Percentiles rank a stretch among this genome's conserved stretches.
These are phyloP conservation scores for Diaporthe citri DNA, from an alignment of 2,329 filamentous ascomycete species.

Conservation along the genomic window DNA sequence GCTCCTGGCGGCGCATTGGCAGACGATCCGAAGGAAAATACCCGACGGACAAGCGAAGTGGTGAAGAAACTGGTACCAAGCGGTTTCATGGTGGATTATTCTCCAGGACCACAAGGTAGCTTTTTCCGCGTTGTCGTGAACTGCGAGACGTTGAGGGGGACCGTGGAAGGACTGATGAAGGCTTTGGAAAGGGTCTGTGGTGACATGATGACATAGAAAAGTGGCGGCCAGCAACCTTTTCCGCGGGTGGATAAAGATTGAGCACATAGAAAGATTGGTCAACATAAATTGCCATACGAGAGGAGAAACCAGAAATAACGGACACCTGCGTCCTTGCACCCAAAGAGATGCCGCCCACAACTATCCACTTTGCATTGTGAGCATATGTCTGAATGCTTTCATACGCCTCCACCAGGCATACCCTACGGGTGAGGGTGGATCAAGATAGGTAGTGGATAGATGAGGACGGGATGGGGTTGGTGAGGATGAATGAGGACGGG, in stretches of 20 bases:
- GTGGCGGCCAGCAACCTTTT: neutral
- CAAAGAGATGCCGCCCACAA: too few relatives aligned
- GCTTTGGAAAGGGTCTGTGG: slow-evolving; percentile 41
- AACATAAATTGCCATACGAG: neutral
- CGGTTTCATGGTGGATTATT: slow-evolving; percentile 72
- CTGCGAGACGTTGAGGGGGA: slow-evolving; percentile 63
- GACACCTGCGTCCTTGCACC: too few relatives aligned
- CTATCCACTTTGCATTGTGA: too few relatives aligned
- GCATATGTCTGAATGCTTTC: too few relatives aligned
- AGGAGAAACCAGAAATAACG: neutral
- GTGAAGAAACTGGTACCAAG: slow-evolving; percentile 60
- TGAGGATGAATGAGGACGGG: neutral
- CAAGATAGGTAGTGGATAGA: neutral
- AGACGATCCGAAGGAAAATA: slow-evolving; percentile 58
- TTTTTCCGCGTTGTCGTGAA: slow-evolving; percentile 72
- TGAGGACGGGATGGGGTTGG: too few relatives aligned
- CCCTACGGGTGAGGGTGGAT: neutral
- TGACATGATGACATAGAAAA: neutral
- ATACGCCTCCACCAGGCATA: neutral
- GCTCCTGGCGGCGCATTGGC: slow-evolving; percentile 67
- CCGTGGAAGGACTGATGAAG: slow-evolving; percentile 65
- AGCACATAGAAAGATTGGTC: neutral
- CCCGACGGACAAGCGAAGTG: slow-evolving; percentile 61
- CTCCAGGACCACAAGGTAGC: slow-evolving; percentile 65
- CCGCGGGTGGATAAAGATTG: neutral